Evolutionary conservation across 2,329 filamentous ascomycete species (phyloP), one percentile per base, ranked within the genome.

Genomic region (Stachybotrys chartarum): DNA sequence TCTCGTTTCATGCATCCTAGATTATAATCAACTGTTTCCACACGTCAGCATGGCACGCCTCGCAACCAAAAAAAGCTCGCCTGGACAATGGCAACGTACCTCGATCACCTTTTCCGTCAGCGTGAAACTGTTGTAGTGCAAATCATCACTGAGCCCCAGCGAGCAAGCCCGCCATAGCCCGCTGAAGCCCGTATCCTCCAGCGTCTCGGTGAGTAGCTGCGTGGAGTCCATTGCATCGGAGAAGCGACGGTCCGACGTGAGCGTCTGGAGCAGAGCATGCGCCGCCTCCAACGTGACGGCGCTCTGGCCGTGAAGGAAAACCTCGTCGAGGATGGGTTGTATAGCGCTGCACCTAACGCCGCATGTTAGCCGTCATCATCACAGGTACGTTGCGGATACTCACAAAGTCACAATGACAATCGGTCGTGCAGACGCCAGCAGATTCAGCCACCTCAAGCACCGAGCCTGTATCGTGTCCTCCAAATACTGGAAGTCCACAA

Each of bases 401-500:
- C 68, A 86, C 81, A 88, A 65, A 57, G 82, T 76, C 49, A 81
- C 61, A 30, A 86, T 74, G 8, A 87, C 83, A 7, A 73, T 69
- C 3, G 84, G 82, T 24, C 84, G 73, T 18, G 73, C 73, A 10
- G 66, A 62, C 3, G 83, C 83, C 31, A 88, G 68, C 52, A 79
- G 73, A 53, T 80, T 82, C 42, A 88, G 73, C 82, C 84, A 86
- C 16, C 72, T 65, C 3, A 88, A 70, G 16, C 76, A 81, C 14
- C 82, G 76, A 48, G 79, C 78, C 64, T 88, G 85, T 17, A 84
- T 76, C 1, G 74, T 73, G 55, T 87, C 84, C 56, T 88, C 85
- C 7, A 87, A 71, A 56, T 80, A 81, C 55, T 81, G 79, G 62
- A 88, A 88, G 64, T 88, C 85, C 10, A 88, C 79, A 47, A 88